Conservation (phyloP, 2,329 filamentous ascomycete genomes). For the Beauveria sp. region DNA sequence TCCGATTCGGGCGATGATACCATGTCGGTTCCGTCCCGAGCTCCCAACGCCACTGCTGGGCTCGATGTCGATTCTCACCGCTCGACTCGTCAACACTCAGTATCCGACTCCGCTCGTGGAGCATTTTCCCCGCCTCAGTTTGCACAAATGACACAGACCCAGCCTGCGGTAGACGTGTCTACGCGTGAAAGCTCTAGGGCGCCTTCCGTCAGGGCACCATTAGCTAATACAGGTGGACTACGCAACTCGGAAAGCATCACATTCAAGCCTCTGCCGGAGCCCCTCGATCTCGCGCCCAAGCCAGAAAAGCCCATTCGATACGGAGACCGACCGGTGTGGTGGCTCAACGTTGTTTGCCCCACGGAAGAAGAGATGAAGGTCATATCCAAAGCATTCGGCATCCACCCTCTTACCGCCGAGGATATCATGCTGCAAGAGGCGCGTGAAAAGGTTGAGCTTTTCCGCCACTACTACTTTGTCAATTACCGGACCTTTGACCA, state of each 20-base stretch:
- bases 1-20: conserved; percentile 50
- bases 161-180: conserved; percentile 19
- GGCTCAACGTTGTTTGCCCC: conserved; percentile 86
- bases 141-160: neutral
- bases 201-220: conserved; percentile 40
- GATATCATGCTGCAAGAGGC: conserved; percentile 97
- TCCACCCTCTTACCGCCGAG: conserved; percentile 90
- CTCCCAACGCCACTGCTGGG: conserved; percentile 17
- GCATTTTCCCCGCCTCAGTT: conserved; percentile 21
- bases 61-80: conserved; percentile 32
- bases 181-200: conserved; percentile 23
- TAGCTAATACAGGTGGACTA: conserved; percentile 19
- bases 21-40: conserved; percentile 18
- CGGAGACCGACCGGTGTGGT: conserved; percentile 88
- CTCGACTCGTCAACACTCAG: conserved; percentile 40
- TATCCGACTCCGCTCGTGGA: conserved; percentile 24
- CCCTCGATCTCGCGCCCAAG: conserved; percentile 15
- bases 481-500: conserved; percentile 98
- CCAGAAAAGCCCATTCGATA: conserved; percentile 44
- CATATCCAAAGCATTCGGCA: conserved; percentile 84
- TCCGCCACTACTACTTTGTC: conserved; percentile 96
- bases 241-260: conserved; percentile 6
- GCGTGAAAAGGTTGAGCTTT: conserved; percentile 95
- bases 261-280: conserved; percentile 28
- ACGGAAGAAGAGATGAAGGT: conserved; percentile 95